Percentiles rank a stretch among this genome's conserved stretches.
Evolutionary conservation across 192 early-diverging fungal species (phyloP).

Genomic region (Backusella circina): DNA sequence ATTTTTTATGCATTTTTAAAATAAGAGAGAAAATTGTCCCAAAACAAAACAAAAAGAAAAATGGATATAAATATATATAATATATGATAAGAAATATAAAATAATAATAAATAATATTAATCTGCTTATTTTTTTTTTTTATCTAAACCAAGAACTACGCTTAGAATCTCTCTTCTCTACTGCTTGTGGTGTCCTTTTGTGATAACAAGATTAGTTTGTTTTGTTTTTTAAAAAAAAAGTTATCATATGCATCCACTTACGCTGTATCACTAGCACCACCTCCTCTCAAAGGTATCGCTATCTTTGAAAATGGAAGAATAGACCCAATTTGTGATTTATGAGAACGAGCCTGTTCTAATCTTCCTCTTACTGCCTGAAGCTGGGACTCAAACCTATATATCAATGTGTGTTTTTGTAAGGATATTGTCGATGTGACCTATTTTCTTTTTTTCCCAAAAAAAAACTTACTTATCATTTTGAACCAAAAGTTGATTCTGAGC

Average conservation of each 20-base stretch:
- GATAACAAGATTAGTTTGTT: no score
- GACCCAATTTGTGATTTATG: slow-evolving; percentile 28
- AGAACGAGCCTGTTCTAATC: slow-evolving; percentile 72
- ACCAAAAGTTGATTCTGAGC: slow-evolving; percentile 76
- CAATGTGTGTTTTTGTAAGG: no score
- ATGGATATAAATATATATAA: background rate
- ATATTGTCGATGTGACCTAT: no score
- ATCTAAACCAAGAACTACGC: background rate
- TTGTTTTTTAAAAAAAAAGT: no score
- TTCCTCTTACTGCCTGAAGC: slow-evolving; percentile 67
- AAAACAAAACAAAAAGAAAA: background rate
- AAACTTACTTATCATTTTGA: slow-evolving; percentile 69
- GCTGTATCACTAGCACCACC: slow-evolving; percentile 33
- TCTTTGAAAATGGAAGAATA: slow-evolving; percentile 37
- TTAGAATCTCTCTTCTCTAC: background rate
- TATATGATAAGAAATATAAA: background rate
- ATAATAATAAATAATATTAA: background rate
- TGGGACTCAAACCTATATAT: slow-evolving; percentile 78
- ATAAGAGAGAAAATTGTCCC: background rate
- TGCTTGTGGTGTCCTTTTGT: background rate
- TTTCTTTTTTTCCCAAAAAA: background rate
- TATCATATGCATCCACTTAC: no score
- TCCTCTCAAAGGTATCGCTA: slow-evolving; percentile 91
- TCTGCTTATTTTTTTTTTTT: no score
- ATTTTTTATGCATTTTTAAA: no score